phyloP scores from a whole-genome alignment of 257 asterid species.

The Lantana camara region DNA sequence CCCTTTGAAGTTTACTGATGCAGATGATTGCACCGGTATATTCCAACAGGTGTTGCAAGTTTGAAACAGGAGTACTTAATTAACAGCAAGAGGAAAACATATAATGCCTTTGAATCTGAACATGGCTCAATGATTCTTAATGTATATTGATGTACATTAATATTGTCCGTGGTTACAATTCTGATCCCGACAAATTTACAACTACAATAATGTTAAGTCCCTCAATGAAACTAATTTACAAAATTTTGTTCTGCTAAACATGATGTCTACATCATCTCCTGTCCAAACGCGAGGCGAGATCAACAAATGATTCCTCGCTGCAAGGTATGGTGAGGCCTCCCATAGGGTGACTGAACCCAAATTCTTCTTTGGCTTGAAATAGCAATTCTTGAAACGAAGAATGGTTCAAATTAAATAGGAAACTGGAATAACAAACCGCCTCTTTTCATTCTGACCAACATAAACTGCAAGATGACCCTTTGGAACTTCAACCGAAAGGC shows the following conservation, averaged over 20 bases:
- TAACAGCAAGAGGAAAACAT: background rate
- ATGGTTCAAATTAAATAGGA: slow-evolving; percentile 43
- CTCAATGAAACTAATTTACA: too few relatives aligned
- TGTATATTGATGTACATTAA: background rate
- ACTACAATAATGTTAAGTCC: too few relatives aligned
- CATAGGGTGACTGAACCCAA: slow-evolving; percentile 24
- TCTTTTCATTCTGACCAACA: too few relatives aligned
- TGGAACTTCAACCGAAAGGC: too few relatives aligned
- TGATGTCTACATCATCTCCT: background rate
- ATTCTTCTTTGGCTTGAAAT: slow-evolving; percentile 37
- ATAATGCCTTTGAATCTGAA: slow-evolving; percentile 4
- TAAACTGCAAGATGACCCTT: too few relatives aligned
- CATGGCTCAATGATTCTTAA: background rate
- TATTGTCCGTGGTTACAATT: slow-evolving; percentile 1
- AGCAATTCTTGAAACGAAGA: slow-evolving; percentile 41
- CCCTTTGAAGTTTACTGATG: slow-evolving; percentile 39
- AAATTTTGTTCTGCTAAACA: background rate
- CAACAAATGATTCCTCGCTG: too few relatives aligned
- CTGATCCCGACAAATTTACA: background rate
- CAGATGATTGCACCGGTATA: too few relatives aligned
- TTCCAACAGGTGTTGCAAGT: too few relatives aligned
- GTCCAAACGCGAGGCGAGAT: too few relatives aligned
- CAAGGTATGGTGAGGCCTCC: too few relatives aligned
- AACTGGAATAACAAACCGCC: slow-evolving; percentile 31
- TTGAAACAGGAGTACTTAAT: slow-evolving; percentile 45